Percentiles rank a stretch among this genome's conserved stretches.
phyloP scores from a whole-genome alignment of 2,329 filamentous ascomycete species.

The Remersonia thermophila region DNA sequence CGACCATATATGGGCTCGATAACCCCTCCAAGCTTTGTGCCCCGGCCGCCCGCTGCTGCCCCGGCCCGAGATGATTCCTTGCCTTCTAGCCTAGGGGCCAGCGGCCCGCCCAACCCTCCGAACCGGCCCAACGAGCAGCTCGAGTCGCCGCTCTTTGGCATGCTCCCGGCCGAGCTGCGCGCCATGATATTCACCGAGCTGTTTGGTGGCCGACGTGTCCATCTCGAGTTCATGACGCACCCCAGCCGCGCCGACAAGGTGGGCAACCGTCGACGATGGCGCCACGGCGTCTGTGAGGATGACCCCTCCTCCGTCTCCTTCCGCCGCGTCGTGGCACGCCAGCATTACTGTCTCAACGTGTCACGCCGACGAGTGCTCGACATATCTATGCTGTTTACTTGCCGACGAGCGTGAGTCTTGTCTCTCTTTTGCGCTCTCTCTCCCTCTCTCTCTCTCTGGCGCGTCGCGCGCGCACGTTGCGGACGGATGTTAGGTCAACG shows the following conservation, averaged over 20 bases:
- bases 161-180: constrained; percentile 10
- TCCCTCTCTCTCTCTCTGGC: too few relatives aligned
- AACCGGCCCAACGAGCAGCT: neutral
- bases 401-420: constrained; percentile 9
- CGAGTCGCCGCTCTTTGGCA: constrained; percentile 8
- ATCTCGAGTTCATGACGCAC: constrained; percentile 10
- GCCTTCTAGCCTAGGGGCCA: too few relatives aligned
- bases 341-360: constrained; percentile 7
- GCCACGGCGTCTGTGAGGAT: constrained; percentile 9
- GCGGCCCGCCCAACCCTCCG: too few relatives aligned
- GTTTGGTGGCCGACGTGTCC: constrained; percentile 7
- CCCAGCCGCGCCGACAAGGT: constrained; percentile 8
- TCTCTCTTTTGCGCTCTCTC: too few relatives aligned
- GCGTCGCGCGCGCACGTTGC: too few relatives aligned
- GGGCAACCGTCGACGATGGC: constrained; percentile 9
- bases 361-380: constrained; percentile 8
- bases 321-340: neutral
- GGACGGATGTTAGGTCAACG: too few relatives aligned
- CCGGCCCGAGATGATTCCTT: too few relatives aligned
- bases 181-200: constrained; percentile 8
- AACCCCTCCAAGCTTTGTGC: too few relatives aligned
- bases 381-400: constrained; percentile 10
- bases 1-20: too few relatives aligned
- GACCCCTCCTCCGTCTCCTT: neutral
- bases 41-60: too few relatives aligned